phyloP scores from a whole-genome alignment of 495 filamentous ascomycete genomes.

The Talaromyces borbonicus region DNA sequence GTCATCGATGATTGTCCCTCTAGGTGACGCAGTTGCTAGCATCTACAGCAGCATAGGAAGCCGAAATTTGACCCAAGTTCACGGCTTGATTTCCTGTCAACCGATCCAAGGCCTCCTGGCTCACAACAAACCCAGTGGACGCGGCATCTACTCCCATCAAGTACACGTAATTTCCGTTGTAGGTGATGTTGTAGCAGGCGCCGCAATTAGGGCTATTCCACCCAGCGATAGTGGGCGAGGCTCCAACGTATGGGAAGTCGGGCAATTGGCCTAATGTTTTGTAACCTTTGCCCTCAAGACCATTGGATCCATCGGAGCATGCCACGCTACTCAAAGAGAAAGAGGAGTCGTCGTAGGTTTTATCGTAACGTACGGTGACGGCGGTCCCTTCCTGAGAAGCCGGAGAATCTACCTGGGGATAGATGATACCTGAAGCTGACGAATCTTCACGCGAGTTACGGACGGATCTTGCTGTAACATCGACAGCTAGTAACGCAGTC shows the following conservation, averaged over 20 bases:
- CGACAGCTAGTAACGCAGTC: no score
- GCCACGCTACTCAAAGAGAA: constrained; percentile 52
- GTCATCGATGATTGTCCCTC: no score
- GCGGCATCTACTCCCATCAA: constrained; percentile 60
- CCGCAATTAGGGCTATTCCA: constrained; percentile 57
- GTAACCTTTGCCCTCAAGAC: constrained; percentile 58
- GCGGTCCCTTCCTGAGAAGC: constrained; percentile 4
- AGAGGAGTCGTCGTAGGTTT: constrained; percentile 21
- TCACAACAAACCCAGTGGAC: constrained; percentile 53
- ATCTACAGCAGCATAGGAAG: constrained; percentile 22
- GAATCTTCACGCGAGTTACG: no score
- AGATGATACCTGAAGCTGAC: no score
- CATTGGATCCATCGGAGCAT: constrained; percentile 44
- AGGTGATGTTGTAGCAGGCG: constrained; percentile 57
- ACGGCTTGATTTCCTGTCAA: constrained; percentile 50
- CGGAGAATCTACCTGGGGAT: background rate
- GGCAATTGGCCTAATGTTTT: constrained; percentile 50
- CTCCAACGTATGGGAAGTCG: constrained; percentile 53
- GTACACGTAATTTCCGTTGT: constrained; percentile 48
- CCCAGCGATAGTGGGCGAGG: constrained; percentile 44
- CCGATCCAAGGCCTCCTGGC: constrained; percentile 51
- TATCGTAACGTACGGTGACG: constrained; percentile 29
- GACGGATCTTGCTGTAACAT: no score
- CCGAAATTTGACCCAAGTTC: constrained; percentile 46
- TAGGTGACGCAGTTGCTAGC: constrained; percentile 1